A percentile compares a stretch with the other conserved stretches of the same genome.
Evolutionary conservation across 179 eudicot species (phyloP).

Genomic region (Silene noctiflora): DNA sequence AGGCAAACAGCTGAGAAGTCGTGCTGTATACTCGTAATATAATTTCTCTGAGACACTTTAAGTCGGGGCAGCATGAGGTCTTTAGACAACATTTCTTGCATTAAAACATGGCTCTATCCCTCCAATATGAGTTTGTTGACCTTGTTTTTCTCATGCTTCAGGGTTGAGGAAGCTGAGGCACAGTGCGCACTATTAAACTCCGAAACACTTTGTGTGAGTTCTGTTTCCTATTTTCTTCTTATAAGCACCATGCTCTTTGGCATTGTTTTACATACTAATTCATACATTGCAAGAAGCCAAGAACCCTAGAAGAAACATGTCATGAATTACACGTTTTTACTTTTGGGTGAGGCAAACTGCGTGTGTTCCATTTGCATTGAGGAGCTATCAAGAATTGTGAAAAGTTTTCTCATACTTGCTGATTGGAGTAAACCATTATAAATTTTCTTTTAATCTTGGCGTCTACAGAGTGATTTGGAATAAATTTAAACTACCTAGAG

Average conservation of each 20-base stretch:
- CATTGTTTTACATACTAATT: background rate
- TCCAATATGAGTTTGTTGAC: slow-evolving; percentile 10
- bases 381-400: background rate
- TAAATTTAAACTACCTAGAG: background rate
- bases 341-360: background rate
- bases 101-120: background rate
- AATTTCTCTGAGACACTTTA: background rate
- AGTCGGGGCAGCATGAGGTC: background rate
- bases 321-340: background rate
- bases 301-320: background rate
- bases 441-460: no score
- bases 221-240: slow-evolving; percentile 7
- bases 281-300: background rate
- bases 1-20: background rate
- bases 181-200: slow-evolving; percentile 85
- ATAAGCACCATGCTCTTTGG: background rate
- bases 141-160: slow-evolving; percentile 29
- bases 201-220: slow-evolving; percentile 80
- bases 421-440: no score
- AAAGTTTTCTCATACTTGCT: background rate
- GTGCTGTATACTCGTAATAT: no score
- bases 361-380: background rate
- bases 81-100: background rate
- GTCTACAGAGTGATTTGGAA: background rate
- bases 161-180: slow-evolving; percentile 97